Base-by-base conservation (phyloP, 768 basidiomycete species). In the Rhizopogon vinicolor region DNA sequence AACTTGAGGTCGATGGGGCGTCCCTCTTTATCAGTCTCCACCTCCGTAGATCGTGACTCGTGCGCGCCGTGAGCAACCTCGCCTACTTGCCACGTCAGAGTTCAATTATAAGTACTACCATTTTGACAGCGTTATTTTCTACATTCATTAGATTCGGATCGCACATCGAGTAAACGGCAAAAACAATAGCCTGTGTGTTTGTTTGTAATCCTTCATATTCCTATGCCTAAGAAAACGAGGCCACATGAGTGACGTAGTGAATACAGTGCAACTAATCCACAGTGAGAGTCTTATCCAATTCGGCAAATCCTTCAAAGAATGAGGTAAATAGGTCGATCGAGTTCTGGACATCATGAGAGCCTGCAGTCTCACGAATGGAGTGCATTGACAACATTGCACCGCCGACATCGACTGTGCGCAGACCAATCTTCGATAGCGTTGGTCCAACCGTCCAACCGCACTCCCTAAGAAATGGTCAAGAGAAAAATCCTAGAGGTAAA, bases 391-490 rank as follows among this genome's bases (percentile, higher is more conserved):
- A 73, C 83, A 93, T 92, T 2, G 92, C 84, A 60, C 85, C 84
- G 31, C 97, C 97, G 41, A 99, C 87, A 68, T 99, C 97, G 51
- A 95, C 91, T 0, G 93, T 93, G 31, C 96, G 84, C 43, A 98
- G 67, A 3, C 92, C 93, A 52, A 91, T 80, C 66, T 90, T 83
- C 6, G 91, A 92, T 6, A 96, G 77, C 76, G 88, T 82, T 0
- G 96, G 96, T 1, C 97, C 96, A 40, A 98, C 91, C 25, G 93
- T 95, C 0, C 90, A 93, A 19, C 94, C 94, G 69, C 93, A 95
- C 4, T 82, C 59, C 81, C 91, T 91, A 37, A 42, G 53, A 12
- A 41, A 19, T 13, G 42, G 52, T 57, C 57, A 29, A 58, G 37
- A 54, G 25, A 55, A 42, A 16, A 19, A 40, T 45, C 39, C 37